A percentile compares a stretch with the other conserved stretches of the same genome.
Evolutionary conservation across 2,329 filamentous ascomycete species (phyloP).

Genomic region (Aspergillus sp.): DNA sequence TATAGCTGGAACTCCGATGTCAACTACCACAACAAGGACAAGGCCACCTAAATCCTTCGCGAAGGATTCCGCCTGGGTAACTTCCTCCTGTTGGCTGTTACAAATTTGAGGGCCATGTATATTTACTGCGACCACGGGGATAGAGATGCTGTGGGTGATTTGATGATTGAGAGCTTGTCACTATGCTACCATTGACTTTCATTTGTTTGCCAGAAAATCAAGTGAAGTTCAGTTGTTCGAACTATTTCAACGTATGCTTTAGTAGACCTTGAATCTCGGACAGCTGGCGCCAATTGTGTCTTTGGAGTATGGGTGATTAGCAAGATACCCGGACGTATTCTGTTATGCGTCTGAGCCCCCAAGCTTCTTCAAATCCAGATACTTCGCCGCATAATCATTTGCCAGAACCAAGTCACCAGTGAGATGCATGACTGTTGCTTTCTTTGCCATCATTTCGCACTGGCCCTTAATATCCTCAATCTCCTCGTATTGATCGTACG

Average conservation of each 20-base stretch:
- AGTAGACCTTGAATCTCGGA: too few relatives aligned
- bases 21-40: conserved; percentile 97
- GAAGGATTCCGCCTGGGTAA: conserved; percentile 4
- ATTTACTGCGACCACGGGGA: conserved; percentile 25
- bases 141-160: conserved; percentile 8
- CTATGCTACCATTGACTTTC: conserved; percentile 16
- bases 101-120: conserved; percentile 26
- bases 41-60: conserved; percentile 45
- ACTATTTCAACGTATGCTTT: background rate
- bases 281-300: too few relatives aligned
- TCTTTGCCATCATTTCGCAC: conserved; percentile 79
- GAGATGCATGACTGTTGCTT: conserved; percentile 71
- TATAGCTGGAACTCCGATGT: conserved; percentile 86
- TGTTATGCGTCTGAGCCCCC: conserved; percentile 6
- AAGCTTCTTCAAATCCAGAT: conserved; percentile 57
- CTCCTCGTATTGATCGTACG: conserved; percentile 63
- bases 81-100: conserved; percentile 2
- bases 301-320: too few relatives aligned
- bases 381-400: conserved; percentile 66
- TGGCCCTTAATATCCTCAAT: conserved; percentile 69
- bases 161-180: conserved; percentile 20
- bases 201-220: conserved; percentile 9
- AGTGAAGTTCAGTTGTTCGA: background rate
- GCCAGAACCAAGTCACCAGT: conserved; percentile 63
- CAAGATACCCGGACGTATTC: too few relatives aligned